Base-by-base conservation (phyloP, 306 rosid genomes). In the Fragaria iinumae region DNA sequence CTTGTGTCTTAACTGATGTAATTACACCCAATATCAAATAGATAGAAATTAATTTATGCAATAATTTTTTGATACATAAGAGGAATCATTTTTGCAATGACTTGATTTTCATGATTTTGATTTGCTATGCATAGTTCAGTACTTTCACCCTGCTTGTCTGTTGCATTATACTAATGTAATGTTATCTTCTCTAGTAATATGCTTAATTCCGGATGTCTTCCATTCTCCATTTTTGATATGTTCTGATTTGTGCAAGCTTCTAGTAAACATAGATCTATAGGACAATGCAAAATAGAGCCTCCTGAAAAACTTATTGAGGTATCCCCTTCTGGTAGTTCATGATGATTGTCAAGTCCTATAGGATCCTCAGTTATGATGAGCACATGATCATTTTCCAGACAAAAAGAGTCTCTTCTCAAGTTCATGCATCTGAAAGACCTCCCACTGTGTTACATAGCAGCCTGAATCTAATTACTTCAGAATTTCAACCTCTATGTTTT, bases 1-100 rank as follows among this genome's bases (percentile, higher is more conserved):
- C 85, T 92, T 82, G 90, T 81, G 83, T 87, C 99, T 80, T 80
- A 72, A 76, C 85, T 90, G 87, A 77, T 92, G 92, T 86, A 89
- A 78, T 84, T 89, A 83, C 83, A 83, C 80, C 74, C 73, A 56
- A 81, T 86, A 67, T 80, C 78, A 74, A 69, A 78, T 80, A 76
- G 77, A 83, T 83, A 84, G 84, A 80, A 77, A 84, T 79, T 74
- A 72, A 76, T 76, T 77, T 82, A 75, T 71, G 72, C 83, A 53
- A 71, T 71, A 43, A 74, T 36, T 65, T 38, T 9, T 34, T 32
- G 8, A 38, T 65, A 66, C 23, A 18, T 9, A 66, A 38, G 27
- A 66, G 25, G n/a, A 59, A 11, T 72, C 69, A 73, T 76, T 79
- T 83, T 70, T 73, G 70, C 83, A 48, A 71, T 75, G 48, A 78